A percentile compares a stretch with the other conserved stretches of the same genome.
These are phyloP conservation scores for Immersiella caudata DNA, from an alignment of 495 filamentous ascomycete genomes.

Conservation along the genomic window DNA sequence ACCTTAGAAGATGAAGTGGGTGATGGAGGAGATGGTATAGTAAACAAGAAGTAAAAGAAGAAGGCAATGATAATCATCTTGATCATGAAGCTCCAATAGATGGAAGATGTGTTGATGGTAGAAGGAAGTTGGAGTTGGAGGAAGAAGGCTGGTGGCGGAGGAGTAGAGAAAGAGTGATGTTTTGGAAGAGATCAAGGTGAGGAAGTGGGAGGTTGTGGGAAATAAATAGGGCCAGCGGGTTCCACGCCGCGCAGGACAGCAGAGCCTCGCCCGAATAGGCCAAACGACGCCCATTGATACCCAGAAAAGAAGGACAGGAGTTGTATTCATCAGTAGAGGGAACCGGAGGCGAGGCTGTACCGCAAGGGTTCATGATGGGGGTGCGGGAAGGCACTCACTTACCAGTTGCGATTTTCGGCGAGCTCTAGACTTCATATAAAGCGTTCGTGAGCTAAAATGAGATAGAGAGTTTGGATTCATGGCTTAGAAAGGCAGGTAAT, in stretches of 20 bases:
- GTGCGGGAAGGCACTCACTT: not conserved
- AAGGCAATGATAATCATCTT: not conserved
- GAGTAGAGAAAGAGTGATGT: not conserved
- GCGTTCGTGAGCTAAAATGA: not conserved
- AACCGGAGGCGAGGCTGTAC: not conserved
- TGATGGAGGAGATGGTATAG: not conserved
- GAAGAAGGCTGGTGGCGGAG: not conserved
- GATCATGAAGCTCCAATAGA: not conserved
- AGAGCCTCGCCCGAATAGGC: not conserved
- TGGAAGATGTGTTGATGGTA: not conserved
- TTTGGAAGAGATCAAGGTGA: not conserved
- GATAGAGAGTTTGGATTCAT: not conserved
- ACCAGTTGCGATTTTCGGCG: not conserved
- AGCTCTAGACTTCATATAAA: not conserved
- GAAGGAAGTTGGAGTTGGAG: not conserved
- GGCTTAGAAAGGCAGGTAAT: not conserved
- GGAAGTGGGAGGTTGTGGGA: not conserved
- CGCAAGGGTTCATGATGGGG: not conserved
- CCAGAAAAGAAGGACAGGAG: not conserved
- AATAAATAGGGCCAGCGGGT: not conserved
- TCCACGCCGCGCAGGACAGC: not conserved
- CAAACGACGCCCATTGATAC: not conserved
- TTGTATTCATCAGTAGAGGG: no score
- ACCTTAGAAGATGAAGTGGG: not conserved
- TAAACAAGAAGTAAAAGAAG: not conserved